Evolutionary conservation across 495 filamentous ascomycete genomes (phyloP), one percentile per base, ranked within the genome.

Genomic region (Penicillium bialowiezense): DNA sequence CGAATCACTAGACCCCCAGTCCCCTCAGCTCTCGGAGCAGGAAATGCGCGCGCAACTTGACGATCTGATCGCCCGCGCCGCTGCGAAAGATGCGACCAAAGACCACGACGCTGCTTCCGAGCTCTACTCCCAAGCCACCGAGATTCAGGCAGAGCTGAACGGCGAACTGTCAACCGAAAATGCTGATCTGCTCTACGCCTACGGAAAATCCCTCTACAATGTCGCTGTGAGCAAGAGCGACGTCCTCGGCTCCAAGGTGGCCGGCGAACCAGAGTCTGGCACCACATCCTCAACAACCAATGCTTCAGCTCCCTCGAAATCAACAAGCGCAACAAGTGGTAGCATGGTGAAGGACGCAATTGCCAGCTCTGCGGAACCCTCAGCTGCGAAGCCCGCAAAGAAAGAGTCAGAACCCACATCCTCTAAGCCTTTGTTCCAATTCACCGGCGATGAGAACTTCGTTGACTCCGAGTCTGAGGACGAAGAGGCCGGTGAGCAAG

Each of bases 191-290:
- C 82, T 97, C 13, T 99, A 90, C 65, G 79, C 86, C 44, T 99
- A 99, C 70, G 93, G 95, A 14, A 88, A 91, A 59, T 86, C 88
- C 33, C 76, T 97, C 13, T 96, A 93, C 76, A 88, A 92, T 60
- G 87, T 96, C 48, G 93, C 91, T 15, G 86, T 97, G 55, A 86
- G 81, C 67, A 96, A 93, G 62, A 96, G 89, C 60, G 92, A 97
- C 65, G 92, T 98, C 21, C 77, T 98, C 26, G 93, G 93, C 51
- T 85, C 84, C 7, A 88, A 87, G 60, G 84, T 91, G 1, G 80
- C 85, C 7, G 74, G 75, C 2, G 84, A 88, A 54, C 56, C 58
- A 12, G 60, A 75, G 46, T 37, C 73, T 12, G 77, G 74, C 43
- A 50, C 24, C 35, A 36, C 51, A 17, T 39, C 60, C 34, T 21